These are phyloP conservation scores for Nepenthes gracilis DNA, from an alignment of 148 eudicot species.

Conservation along the genomic window DNA sequence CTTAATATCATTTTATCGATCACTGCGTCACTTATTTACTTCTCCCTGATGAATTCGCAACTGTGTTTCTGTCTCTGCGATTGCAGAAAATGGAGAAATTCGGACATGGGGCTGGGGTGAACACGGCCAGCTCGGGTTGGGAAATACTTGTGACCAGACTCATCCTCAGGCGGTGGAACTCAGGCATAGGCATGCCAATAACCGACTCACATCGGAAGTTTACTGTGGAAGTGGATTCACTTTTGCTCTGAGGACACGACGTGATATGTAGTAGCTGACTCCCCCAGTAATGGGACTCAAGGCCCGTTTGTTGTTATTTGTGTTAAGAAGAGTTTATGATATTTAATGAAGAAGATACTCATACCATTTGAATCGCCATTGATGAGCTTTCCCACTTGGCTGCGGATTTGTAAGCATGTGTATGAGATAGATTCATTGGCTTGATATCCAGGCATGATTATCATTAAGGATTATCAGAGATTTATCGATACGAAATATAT, in stretches of 20 bases:
- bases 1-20: neutral
- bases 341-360: too few species aligned
- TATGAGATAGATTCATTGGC: too few species aligned
- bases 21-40: neutral
- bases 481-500: too few species aligned
- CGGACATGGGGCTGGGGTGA: slow-evolving; percentile 99
- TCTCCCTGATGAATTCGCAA: neutral
- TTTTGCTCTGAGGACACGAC: slow-evolving; percentile 16
- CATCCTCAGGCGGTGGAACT: slow-evolving; percentile 45
- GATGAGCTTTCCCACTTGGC: too few species aligned
- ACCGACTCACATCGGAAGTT: slow-evolving; percentile 14
- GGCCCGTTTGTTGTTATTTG: too few species aligned
- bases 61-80: neutral
- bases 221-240: slow-evolving; percentile 96
- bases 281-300: too few species aligned
- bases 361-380: too few species aligned
- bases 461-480: too few species aligned
- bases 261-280: neutral
- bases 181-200: slow-evolving; percentile 5
- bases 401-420: too few species aligned
- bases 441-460: too few species aligned
- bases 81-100: slow-evolving; percentile 48
- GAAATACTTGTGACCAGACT: slow-evolving; percentile 46
- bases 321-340: too few species aligned
- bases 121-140: slow-evolving; percentile 95